Conservation (phyloP, 495 filamentous ascomycete genomes). For the Xylaria cubensis region DNA sequence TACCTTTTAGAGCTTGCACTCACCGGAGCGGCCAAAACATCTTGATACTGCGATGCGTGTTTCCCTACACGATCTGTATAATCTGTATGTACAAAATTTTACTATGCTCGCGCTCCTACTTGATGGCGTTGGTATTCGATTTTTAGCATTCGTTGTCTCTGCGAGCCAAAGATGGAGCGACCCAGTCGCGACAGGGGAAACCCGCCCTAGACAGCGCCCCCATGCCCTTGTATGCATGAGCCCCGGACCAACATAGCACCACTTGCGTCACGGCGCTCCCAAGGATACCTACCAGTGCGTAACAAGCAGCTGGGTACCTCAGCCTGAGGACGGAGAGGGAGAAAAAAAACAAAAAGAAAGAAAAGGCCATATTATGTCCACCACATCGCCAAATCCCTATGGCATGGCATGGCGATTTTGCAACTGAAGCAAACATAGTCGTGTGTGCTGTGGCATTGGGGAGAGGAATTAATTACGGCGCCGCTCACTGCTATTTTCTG, state of each 20-base stretch:
- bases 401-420: not conserved
- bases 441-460: not conserved
- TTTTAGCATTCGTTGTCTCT: not conserved
- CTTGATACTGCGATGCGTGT: not conserved
- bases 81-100: not conserved
- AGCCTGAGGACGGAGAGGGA: not conserved
- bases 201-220: conserved; percentile 21
- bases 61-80: not conserved
- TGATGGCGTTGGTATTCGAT: not conserved
- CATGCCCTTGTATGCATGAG: conserved; percentile 29
- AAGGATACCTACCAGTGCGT: conserved; percentile 12
- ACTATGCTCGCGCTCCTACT: not conserved
- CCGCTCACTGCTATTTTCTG: not conserved
- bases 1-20: not conserved
- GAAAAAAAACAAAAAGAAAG: not conserved
- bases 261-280: conserved; percentile 24
- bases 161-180: conserved; percentile 18
- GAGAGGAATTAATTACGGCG: not conserved
- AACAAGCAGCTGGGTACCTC: not conserved
- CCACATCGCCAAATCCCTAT: not conserved
- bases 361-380: not conserved
- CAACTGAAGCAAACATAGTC: conserved; percentile 7
- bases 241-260: conserved; percentile 26
- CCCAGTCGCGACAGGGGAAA: conserved; percentile 25
- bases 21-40: not conserved